Base-by-base conservation (phyloP, 306 rosid species). In the Mucuna pruriens region DNA sequence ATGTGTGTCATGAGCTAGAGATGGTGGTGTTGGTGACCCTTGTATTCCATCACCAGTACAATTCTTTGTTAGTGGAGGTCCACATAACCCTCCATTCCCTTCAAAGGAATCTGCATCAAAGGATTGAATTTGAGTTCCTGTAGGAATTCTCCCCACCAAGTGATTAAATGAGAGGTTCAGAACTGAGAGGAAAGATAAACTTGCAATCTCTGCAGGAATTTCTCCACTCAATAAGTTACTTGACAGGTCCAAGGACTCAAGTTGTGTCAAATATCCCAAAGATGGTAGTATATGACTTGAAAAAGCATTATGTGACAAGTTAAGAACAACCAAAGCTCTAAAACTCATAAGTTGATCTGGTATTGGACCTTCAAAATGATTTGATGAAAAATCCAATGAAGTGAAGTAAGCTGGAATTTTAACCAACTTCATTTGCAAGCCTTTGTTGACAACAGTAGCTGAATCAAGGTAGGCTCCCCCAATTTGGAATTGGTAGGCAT, bases 231-330 rank as follows among this genome's bases (percentile, higher is more conserved):
- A 46, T 78, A 0, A 4, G 82, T 85, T 87, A 6, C n/a, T 78
- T 7, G 86, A 84, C 7, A 87, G n/a, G 48, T 84, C 90, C 0
- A 87, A 44, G 13, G 86, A 84, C 80, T 79, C 90, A 0, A 87
- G 49, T 7, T 31, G 44, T 0, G 1, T 19, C 72, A 84, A 13
- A 3, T 75, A 29, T 60, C 85, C 84, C 1, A 87, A 0, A 12
- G 88, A 78, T 7, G 82, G 42, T 40, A 88, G 82, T 45, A 84
- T 85, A 25, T 63, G 51, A 1, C 84, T 74, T 0, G 66, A 54
- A 13, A 44, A 44, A 44, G 49, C 49, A 44, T 44, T 44, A 12
- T 44, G 49, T 44, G 40, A 36, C 40, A 3, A 5, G 46, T 83
- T 83, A 22, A 83, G 72, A 7, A 52, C 78, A 22, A 3, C 3